These are phyloP conservation scores for Neurospora africana DNA, from an alignment of 495 filamentous ascomycete genomes.

Conservation along the genomic window DNA sequence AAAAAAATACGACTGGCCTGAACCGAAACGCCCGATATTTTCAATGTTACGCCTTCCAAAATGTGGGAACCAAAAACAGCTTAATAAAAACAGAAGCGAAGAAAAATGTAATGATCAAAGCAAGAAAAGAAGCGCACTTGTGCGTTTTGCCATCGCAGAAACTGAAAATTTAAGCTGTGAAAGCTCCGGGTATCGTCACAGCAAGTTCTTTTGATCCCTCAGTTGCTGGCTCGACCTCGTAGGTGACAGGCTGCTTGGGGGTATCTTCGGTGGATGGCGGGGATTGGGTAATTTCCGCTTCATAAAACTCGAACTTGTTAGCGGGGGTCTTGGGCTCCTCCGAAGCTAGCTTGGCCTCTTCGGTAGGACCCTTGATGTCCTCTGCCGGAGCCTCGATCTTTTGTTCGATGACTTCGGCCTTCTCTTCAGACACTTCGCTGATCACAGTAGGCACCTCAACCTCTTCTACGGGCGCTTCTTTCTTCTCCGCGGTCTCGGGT, in stretches of 20 bases:
- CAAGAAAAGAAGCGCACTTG: neutral
- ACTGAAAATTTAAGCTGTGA: neutral
- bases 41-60: neutral
- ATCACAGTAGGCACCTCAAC: neutral
- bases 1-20: neutral
- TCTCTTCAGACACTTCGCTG: neutral
- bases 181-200: constrained; percentile 8
- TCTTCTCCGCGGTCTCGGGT: neutral
- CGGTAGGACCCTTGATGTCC: neutral
- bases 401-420: neutral
- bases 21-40: neutral
- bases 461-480: neutral
- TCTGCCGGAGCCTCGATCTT: neutral
- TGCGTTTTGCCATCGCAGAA: neutral
- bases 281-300: neutral
- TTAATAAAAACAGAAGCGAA: neutral
- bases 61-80: neutral
- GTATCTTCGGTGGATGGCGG: neutral
- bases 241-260: neutral
- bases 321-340: neutral
- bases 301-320: neutral
- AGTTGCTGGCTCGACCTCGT: neutral
- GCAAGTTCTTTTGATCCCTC: constrained; percentile 3
- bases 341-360: neutral
- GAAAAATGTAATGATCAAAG: neutral